Evolutionary conservation across 2,329 filamentous ascomycete species (phyloP).

Genomic region (Talaromyces sp.): DNA sequence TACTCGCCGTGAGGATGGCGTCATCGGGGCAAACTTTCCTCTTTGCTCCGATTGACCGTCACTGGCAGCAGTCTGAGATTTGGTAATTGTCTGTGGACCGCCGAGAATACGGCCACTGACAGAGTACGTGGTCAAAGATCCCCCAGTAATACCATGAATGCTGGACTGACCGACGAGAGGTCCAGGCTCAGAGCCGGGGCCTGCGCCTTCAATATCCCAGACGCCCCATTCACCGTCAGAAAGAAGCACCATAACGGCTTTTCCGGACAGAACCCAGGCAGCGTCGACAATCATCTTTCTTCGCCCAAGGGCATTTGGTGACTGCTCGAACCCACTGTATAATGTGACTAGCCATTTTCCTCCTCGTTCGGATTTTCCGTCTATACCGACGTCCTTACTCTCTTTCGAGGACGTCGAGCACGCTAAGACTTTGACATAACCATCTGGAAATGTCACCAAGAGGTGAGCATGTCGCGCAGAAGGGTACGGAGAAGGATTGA

Average conservation of each 20-base stretch:
- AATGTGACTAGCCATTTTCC: slow-evolving; percentile 46
- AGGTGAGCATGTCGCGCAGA: slow-evolving; percentile 53
- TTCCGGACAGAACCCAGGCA: slow-evolving; percentile 45
- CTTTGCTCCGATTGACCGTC: slow-evolving; percentile 26
- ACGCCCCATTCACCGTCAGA: slow-evolving; percentile 50
- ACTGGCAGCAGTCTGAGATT: slow-evolving; percentile 23
- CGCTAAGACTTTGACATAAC: slow-evolving; percentile 57
- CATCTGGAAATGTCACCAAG: slow-evolving; percentile 54
- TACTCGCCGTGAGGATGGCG: slow-evolving; percentile 46
- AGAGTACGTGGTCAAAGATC: slow-evolving; percentile 42
- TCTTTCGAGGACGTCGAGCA: slow-evolving; percentile 42
- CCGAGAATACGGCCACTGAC: slow-evolving; percentile 40
- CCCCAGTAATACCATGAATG: slow-evolving; percentile 39
- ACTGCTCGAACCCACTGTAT: slow-evolving; percentile 40
- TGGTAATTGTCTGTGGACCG: slow-evolving; percentile 22
- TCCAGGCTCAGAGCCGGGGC: slow-evolving; percentile 39
- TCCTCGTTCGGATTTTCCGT: slow-evolving; percentile 32
- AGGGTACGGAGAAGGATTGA: slow-evolving; percentile 54
- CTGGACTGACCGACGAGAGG: slow-evolving; percentile 38
- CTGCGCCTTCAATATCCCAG: slow-evolving; percentile 48
- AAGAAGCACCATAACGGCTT: slow-evolving; percentile 44
- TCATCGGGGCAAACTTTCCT: slow-evolving; percentile 45
- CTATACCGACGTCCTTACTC: slow-evolving; percentile 27
- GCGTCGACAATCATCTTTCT: slow-evolving; percentile 46
- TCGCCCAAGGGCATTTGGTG: slow-evolving; percentile 27